Conservation (phyloP, 2,329 filamentous ascomycete genomes). For the Diaporthe vaccinii region DNA sequence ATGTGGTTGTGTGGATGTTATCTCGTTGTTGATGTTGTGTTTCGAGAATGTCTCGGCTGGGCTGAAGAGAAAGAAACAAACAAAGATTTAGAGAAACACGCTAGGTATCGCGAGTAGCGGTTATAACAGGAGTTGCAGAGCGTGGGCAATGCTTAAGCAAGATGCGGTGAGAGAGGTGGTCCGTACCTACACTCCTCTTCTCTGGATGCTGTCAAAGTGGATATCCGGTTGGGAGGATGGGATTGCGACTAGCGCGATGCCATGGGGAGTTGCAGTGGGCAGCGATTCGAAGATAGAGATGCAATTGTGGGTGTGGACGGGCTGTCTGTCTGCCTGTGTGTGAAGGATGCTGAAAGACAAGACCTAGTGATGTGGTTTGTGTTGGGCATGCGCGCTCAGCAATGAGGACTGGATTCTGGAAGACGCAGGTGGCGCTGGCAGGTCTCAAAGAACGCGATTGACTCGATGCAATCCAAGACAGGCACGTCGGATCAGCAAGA, state of each 20-base stretch:
- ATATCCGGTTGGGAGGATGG: slow-evolving; percentile 34
- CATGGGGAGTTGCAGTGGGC: slow-evolving; percentile 28
- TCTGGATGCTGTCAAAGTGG: slow-evolving; percentile 40
- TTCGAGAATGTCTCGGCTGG: slow-evolving; percentile 33
- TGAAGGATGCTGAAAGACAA: slow-evolving; percentile 10
- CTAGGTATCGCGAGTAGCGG: slow-evolving; percentile 37
- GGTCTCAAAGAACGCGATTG: slow-evolving; percentile 31
- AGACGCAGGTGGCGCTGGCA: slow-evolving; percentile 28
- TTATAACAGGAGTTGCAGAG: slow-evolving; percentile 39
- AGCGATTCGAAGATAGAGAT: slow-evolving; percentile 24
- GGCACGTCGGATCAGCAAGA: slow-evolving; percentile 10
- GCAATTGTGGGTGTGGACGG: slow-evolving; percentile 25
- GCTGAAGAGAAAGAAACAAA: slow-evolving; percentile 31
- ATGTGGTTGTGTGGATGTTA: slow-evolving; percentile 19
- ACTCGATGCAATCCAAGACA: slow-evolving; percentile 30
- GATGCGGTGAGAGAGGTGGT: slow-evolving; percentile 42
- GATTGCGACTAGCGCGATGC: slow-evolving; percentile 39
- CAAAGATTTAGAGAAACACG: slow-evolving; percentile 31
- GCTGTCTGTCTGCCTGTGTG: slow-evolving; percentile 8
- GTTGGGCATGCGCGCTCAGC: slow-evolving; percentile 18
- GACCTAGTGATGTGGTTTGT: neutral
- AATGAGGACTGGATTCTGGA: slow-evolving; percentile 25
- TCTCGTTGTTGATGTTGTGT: slow-evolving; percentile 15
- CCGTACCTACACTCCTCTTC: slow-evolving; percentile 38
- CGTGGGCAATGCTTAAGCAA: slow-evolving; percentile 35